Conservation (phyloP, 345 rosid species). For the Bretschneidera sinensis region DNA sequence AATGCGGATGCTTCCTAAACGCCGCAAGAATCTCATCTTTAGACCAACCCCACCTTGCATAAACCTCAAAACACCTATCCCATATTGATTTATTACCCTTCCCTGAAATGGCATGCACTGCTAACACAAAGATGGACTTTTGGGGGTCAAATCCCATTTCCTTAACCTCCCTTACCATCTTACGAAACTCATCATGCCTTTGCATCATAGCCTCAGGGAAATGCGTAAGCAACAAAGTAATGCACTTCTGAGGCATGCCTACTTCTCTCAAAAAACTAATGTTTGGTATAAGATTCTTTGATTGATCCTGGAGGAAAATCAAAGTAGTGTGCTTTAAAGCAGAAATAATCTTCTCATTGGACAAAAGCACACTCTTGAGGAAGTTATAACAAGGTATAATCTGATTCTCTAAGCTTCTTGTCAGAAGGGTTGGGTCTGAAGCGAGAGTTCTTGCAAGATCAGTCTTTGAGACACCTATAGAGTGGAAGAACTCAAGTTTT, state of each 20-base stretch:
- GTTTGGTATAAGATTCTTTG: constrained; percentile 41
- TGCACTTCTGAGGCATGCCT: constrained; percentile 33
- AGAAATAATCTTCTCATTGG: constrained; percentile 29
- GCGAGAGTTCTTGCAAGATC: constrained; percentile 27
- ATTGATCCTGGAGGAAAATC: constrained; percentile 37
- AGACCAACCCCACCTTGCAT: constrained; percentile 53
- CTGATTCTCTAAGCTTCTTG: constrained; percentile 30
- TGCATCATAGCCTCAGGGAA: constrained; percentile 48
- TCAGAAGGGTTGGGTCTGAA: constrained; percentile 28
- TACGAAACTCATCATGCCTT: constrained; percentile 26
- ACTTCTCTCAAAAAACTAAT: constrained; percentile 24
- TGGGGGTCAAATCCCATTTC: constrained; percentile 48
- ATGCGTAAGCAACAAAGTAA: constrained; percentile 37
- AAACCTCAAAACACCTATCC: constrained; percentile 41
- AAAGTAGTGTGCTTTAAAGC: constrained; percentile 34
- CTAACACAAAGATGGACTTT: constrained; percentile 39
- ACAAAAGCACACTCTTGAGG: constrained; percentile 29
- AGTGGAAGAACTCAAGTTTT: constrained; percentile 32
- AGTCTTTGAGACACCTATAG: constrained; percentile 31
- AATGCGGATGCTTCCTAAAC: constrained; percentile 45
- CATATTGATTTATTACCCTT: constrained; percentile 36
- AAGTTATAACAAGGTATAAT: constrained; percentile 35
- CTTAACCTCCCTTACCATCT: constrained; percentile 27
- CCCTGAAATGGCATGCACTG: constrained; percentile 39
- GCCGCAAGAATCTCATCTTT: constrained; percentile 38